Conservation (phyloP, 176 grass and related monocot genomes). For the bread wheat (Triticum aestivum) region IWGSC_CS_RefSeq_v2.1 NC_057800.1:109567649-109568148, state of each 20-base stretch:
- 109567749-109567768: constrained; percentile 45
- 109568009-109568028: constrained; percentile 9
- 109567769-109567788: constrained; percentile 31
- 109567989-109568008: constrained; percentile 24
- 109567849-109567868: background rate
- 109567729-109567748: background rate
- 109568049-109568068: constrained; percentile 35
- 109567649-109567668: background rate
- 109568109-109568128: no score
- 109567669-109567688: background rate
- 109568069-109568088: constrained; percentile 26
- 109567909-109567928: background rate
- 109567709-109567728: background rate
- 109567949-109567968: background rate
- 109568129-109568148: no score
- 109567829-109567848: background rate
- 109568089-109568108: background rate
- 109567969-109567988: background rate
- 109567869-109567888: background rate
- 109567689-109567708: background rate
- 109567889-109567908: background rate
- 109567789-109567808: constrained; percentile 37
- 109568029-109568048: constrained; percentile 25
- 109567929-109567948: background rate
- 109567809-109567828: constrained; percentile 38